Conservation (phyloP, 352 stramenopile species). For the Lagenidium sp. region DNA sequence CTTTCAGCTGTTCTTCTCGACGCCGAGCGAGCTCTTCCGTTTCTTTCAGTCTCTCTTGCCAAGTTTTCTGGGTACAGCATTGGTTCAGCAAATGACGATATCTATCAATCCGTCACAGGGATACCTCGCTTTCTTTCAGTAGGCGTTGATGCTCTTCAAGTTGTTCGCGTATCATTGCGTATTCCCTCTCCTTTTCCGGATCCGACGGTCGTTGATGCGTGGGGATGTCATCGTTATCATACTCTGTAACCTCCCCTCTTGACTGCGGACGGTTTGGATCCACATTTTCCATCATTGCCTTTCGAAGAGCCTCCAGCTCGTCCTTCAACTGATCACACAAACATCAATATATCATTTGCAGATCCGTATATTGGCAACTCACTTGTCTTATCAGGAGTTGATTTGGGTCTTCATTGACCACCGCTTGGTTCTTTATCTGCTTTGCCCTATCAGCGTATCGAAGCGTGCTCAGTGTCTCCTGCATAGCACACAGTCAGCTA, state of each 20-base stretch:
- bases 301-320: conserved; percentile 56
- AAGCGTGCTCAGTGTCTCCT: conserved; percentile 88
- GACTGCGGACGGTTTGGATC: conserved; percentile 36
- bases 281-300: conserved; percentile 63
- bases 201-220: conserved; percentile 16
- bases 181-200: conserved; percentile 42
- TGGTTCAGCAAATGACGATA: neutral
- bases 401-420: conserved; percentile 90
- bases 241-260: conserved; percentile 15
- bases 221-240: conserved; percentile 13
- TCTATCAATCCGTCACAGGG: neutral
- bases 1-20: conserved; percentile 71
- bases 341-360: neutral
- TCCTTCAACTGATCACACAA: conserved; percentile 47
- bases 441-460: conserved; percentile 89
- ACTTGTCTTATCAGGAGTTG: conserved; percentile 79
- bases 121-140: conserved; percentile 65
- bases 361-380: no score
- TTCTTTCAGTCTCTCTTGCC: conserved; percentile 68
- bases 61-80: conserved; percentile 44
- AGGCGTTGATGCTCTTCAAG: conserved; percentile 72
- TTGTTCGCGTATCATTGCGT: conserved; percentile 55
- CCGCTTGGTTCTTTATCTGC: conserved; percentile 90
- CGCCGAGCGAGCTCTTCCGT: conserved; percentile 75
- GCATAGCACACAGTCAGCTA: no score